Conservation (phyloP, 2,329 filamentous ascomycete genomes). For the Talaromyces funiculosus region DNA sequence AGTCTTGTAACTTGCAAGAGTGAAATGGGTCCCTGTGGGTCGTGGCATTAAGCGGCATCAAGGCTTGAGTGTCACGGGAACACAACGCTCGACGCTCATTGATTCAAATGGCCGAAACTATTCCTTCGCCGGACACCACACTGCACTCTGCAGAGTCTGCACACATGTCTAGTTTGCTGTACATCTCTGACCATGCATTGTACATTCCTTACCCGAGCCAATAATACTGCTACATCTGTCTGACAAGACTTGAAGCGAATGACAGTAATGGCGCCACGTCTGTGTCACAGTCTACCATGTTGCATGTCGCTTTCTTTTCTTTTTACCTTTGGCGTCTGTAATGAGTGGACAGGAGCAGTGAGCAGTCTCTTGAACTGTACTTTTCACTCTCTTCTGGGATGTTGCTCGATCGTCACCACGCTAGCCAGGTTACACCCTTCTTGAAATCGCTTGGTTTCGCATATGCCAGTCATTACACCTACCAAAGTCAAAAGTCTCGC, state of each 20-base stretch:
- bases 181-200: slow-evolving; percentile 8
- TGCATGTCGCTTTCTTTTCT: neutral
- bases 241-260: neutral
- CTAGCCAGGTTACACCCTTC: neutral
- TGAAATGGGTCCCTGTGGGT: neutral
- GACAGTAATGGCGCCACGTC: slow-evolving; percentile 4
- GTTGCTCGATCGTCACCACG: neutral
- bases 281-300: neutral
- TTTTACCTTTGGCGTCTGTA: neutral
- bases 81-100: slow-evolving; percentile 5
- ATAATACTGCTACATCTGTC: neutral
- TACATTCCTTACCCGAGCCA: neutral
- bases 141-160: neutral
- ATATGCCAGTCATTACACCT: neutral
- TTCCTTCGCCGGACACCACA: neutral
- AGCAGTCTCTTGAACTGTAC: neutral
- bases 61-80: slow-evolving; percentile 7
- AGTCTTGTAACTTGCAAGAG: neutral
- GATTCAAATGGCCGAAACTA: neutral
- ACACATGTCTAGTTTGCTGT: neutral
- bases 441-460: neutral
- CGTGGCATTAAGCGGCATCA: slow-evolving; percentile 3
- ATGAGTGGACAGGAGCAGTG: neutral
- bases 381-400: neutral
- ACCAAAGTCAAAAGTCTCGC: neutral